Base-by-base conservation (phyloP, 2,329 filamentous ascomycete genomes). In the Raffaelea albimanens region DNA sequence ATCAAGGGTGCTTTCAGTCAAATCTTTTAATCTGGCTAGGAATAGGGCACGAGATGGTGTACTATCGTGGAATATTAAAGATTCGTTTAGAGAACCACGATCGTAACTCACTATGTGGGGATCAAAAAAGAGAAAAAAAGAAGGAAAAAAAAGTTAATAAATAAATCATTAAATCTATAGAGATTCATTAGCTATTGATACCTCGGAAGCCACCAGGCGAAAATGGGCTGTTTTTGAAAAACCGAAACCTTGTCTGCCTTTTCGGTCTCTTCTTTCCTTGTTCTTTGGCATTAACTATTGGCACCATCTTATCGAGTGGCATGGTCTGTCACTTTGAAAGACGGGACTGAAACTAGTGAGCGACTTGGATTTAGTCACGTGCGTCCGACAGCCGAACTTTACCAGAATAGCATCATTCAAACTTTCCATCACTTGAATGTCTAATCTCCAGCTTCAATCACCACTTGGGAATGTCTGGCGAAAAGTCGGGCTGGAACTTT, bases 401-500 rank as follows among this genome's bases (percentile, higher is more conserved):
- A n/a, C n/a, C n/a, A n/a, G n/a, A n/a, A n/a, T n/a, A n/a, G n/a
- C n/a, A n/a, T n/a, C n/a, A n/a, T n/a, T n/a, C n/a, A n/a, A n/a
- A n/a, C n/a, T n/a, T n/a, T n/a, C n/a, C n/a, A n/a, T n/a, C n/a
- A n/a, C n/a, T n/a, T n/a, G n/a, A n/a, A n/a, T n/a, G n/a, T n/a
- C n/a, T n/a, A n/a, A n/a, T n/a, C n/a, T n/a, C n/a, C n/a, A n/a
- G n/a, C n/a, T n/a, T n/a, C n/a, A n/a, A n/a, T 29, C 25, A 65
- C 63, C 63, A 66, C 18, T 58, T 59, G 0, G 63, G 62, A 7
- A 65, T 61, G 1, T 53, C 50, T 1, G 60, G 53, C 0, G 63
- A 66, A 25, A 66, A 65, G 0, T 59, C 59, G 3, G 63, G 63
- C 13, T 62, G 53, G 11, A 63, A 66, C 33, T 53, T 63, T 42